A percentile compares a stretch with the other conserved stretches of the same genome.
Conservation (phyloP, 805 yeast genomes). For the Myxozyma sirexii region DNA sequence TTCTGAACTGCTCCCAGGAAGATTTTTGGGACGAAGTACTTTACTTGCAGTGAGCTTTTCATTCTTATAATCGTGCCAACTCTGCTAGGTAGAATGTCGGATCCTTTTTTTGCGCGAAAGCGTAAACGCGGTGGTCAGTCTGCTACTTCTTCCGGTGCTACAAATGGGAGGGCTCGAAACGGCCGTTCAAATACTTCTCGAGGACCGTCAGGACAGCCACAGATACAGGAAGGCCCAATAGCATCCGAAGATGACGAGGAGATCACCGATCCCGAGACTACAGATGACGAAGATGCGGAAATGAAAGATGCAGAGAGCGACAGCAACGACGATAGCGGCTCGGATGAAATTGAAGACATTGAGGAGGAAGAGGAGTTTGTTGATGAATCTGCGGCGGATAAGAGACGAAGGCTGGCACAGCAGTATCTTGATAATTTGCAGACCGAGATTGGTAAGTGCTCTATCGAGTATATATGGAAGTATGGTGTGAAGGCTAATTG, state of each 20-base stretch:
- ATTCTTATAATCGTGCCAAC: too few species aligned
- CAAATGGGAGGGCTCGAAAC: background rate
- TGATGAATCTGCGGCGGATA: constrained; percentile 84
- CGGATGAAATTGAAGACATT: constrained; percentile 35
- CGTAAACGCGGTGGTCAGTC: constrained; percentile 23
- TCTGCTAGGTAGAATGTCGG: constrained; percentile 21
- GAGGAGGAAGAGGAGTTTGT: constrained; percentile 44
- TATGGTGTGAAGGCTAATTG: background rate
- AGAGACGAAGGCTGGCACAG: constrained; percentile 90
- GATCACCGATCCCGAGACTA: constrained; percentile 33
- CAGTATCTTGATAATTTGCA: constrained; percentile 83
- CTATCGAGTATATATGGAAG: background rate
- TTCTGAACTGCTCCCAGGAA: background rate
- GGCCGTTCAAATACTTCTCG: background rate
- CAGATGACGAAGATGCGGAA: constrained; percentile 20
- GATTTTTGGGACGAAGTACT: background rate
- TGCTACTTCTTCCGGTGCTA: background rate
- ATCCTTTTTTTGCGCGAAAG: constrained; percentile 33
- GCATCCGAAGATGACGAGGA: constrained; percentile 33
- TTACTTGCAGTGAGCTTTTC: too few species aligned
- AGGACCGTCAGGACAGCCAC: constrained; percentile 1
- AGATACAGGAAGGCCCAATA: constrained; percentile 3
- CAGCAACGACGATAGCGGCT: constrained; percentile 34
- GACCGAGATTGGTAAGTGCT: constrained; percentile 46
- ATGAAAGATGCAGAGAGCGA: constrained; percentile 34